These are phyloP conservation scores for Penicillium malachiteum DNA, from an alignment of 495 filamentous ascomycete genomes.

Conservation along the genomic window DNA sequence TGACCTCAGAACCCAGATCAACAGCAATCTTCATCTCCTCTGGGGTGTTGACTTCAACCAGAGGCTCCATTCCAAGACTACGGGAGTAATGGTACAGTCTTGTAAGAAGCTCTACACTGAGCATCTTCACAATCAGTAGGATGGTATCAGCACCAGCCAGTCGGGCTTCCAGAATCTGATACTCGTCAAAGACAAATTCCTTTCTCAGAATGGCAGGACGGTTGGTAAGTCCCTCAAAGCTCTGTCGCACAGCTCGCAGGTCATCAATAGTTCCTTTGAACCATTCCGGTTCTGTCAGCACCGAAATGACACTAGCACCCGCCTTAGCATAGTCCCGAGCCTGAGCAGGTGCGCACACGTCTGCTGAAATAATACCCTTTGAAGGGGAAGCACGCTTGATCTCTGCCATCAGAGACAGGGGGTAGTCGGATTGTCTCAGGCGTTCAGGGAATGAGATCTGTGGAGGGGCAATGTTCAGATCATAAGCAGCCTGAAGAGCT, in stretches of 20 bases:
- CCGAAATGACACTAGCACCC: constrained; percentile 93
- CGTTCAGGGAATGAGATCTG: constrained; percentile 79
- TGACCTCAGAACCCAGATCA: constrained; percentile 84
- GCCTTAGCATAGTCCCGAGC: constrained; percentile 89
- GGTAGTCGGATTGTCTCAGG: constrained; percentile 75
- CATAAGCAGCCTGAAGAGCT: constrained; percentile 85
- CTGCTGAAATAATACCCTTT: constrained; percentile 88
- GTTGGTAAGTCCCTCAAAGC: constrained; percentile 84
- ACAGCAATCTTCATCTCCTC: constrained; percentile 91
- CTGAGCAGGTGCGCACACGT: constrained; percentile 84
- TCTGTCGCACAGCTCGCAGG: constrained; percentile 81
- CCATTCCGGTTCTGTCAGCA: constrained; percentile 97
- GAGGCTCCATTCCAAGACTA: constrained; percentile 92
- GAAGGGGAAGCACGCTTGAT: constrained; percentile 97
- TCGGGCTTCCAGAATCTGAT: constrained; percentile 94
- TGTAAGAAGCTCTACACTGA: constrained; percentile 70
- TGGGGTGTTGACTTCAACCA: constrained; percentile 93
- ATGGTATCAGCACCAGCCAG: constrained; percentile 94
- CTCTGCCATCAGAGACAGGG: constrained; percentile 87
- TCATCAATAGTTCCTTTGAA: constrained; percentile 98
- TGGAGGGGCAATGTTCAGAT: constrained; percentile 79
- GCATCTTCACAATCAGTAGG: constrained; percentile 97
- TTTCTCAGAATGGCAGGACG: constrained; percentile 90
- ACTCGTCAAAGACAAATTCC: constrained; percentile 97
- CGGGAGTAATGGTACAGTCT: constrained; percentile 83